Conservation (phyloP, 495 filamentous ascomycete genomes). For the Aspergillus campestris region DNA sequence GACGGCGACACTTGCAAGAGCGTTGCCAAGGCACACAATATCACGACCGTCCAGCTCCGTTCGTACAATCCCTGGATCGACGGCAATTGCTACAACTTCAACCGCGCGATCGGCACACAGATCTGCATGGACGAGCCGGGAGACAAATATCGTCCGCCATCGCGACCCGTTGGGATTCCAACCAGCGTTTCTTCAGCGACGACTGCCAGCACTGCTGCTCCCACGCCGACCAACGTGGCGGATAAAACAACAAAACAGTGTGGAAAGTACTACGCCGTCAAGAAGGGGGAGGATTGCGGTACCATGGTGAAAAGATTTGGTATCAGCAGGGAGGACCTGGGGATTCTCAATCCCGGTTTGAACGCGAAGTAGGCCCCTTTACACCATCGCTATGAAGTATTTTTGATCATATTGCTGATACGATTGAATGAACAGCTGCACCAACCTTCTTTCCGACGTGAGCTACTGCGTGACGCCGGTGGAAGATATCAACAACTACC, state of each 20-base stretch:
- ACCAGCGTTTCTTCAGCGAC: neutral
- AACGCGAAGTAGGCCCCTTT: slow-evolving; percentile 2
- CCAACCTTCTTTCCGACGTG: neutral
- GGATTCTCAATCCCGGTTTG: neutral
- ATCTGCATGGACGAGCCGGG: slow-evolving; percentile 2
- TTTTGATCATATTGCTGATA: too few species aligned
- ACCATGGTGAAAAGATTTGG: neutral
- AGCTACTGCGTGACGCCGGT: slow-evolving; percentile 2
- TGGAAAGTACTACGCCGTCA: neutral
- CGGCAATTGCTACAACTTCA: slow-evolving; percentile 5
- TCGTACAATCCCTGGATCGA: slow-evolving; percentile 13
- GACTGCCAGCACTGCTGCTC: neutral
- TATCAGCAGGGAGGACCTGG: neutral
- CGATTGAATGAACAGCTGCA: neutral
- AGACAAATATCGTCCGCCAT: neutral
- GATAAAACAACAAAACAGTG: neutral
- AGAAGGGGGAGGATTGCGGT: neutral
- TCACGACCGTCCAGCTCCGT: slow-evolving; percentile 16
- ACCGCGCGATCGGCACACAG: neutral
- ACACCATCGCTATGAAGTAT: too few species aligned
- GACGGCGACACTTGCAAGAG: slow-evolving; percentile 18
- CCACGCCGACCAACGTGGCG: neutral
- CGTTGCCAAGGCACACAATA: slow-evolving; percentile 12
- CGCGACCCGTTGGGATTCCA: neutral
- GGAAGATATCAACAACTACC: slow-evolving; percentile 7